Base-by-base conservation (phyloP, 345 rosid species). In the Sonneratia caseolaris region DNA sequence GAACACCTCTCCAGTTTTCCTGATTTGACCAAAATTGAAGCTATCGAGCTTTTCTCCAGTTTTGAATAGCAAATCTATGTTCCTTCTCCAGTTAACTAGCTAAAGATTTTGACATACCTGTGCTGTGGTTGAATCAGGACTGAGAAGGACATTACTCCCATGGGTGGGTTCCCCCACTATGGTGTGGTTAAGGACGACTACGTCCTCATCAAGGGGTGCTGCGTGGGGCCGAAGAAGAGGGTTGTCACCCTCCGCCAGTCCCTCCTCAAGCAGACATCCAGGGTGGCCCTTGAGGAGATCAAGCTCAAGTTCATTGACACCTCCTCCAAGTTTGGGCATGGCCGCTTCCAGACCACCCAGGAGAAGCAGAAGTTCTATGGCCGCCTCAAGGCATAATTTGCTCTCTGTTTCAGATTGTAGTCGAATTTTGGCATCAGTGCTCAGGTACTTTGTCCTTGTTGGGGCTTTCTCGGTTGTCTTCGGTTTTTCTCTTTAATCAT, bases 191-290 rank as follows among this genome's bases (percentile, higher is more conserved):
- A 87, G 68, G 84, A 85, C 24, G 97, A 91, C 68, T 91, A 85
- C 27, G 14, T 91, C 68, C 85, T 91, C 88, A 82, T 91, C 56
- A 91, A 91, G 82, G 97, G 97, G 72, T 87, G 92, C 77, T 87
- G 92, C 65, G 87, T 84, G 70, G 97, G 97, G 59, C 91, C 97
- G 4, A 91, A 89, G 91, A 91, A 91, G 91, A 87, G 97, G 73
- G 97, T 91, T 0, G 92, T 89, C 21, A 91, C 97, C 3, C 87
- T 91, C 7, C 81, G 97, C 15, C 89, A 82, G 77, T 80, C 97
- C 0, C 78, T 91, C 32, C 86, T 89, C 40, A 80, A 77, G 4
- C 97, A 91, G 83, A 91, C 97, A 11, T 89, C 97, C 13, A 85
- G 97, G 36, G 53, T 85, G 55, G 95, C 97, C 21, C 70, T 85